Percentiles rank a stretch among this genome's conserved stretches.
Conservation (phyloP, 352 stramenopile genomes). For the Globisporangium camurandrum region DNA sequence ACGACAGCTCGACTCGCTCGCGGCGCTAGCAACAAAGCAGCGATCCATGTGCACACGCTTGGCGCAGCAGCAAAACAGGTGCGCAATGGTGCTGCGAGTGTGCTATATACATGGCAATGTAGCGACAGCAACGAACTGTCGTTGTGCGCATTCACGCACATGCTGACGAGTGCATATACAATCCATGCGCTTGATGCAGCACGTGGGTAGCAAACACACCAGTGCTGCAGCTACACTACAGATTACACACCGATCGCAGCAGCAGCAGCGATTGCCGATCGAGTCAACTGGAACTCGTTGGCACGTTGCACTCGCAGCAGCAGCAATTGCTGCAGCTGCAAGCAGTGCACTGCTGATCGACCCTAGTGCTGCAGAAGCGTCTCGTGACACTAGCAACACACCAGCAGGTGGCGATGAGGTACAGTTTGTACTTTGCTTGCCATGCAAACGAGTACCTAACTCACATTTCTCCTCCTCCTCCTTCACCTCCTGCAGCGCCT, state of each 20-base stretch:
- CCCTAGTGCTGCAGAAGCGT: not conserved
- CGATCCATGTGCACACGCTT: not conserved
- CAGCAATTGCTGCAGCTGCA: not conserved
- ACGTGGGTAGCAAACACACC: too few species aligned
- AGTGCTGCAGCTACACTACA: not conserved
- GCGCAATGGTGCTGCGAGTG: not conserved
- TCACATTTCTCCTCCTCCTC: slow-evolving; percentile 4
- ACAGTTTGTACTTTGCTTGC: not conserved
- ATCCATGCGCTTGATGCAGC: not conserved
- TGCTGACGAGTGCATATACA: not conserved
- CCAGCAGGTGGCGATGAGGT: not conserved
- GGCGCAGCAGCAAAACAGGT: not conserved
- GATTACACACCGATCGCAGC: not conserved
- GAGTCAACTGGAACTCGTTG: too few species aligned
- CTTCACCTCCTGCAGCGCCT: slow-evolving; percentile 25
- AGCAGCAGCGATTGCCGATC: too few species aligned
- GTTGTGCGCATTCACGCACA: not conserved
- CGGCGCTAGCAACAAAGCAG: too few species aligned
- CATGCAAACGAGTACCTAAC: not conserved
- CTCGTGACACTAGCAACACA: not conserved
- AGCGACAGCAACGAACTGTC: not conserved
- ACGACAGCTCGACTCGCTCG: too few species aligned
- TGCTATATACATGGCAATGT: too few species aligned
- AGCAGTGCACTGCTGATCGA: not conserved
- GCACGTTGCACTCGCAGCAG: not conserved